Base-by-base conservation (phyloP, 1,284 basidiomycete genomes). In the Puccinia polysora region DNA sequence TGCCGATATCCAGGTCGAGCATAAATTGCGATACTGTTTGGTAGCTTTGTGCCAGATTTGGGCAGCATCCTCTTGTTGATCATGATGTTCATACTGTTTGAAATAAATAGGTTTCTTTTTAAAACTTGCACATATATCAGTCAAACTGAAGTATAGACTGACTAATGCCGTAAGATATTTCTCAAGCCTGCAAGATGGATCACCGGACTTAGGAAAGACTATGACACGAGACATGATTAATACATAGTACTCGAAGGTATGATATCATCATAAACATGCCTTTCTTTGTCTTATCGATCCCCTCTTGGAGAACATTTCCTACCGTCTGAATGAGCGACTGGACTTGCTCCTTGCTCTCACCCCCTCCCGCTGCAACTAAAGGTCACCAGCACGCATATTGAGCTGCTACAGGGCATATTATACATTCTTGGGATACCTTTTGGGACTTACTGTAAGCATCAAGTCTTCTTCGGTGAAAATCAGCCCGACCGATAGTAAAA, bases 1-100 rank as follows among this genome's bases (percentile, higher is more conserved):
- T 6, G 69, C 69, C 12, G 60, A 45, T 30, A 64, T 63, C 69
- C 69, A 72, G 0, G 52, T 32, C 40, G 69, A 72, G 25, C 50
- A 72, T 28, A 40, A 18, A n/a, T 64, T 55, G 14, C 69, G 59
- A 63, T 72, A 72, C 15, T 56, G 69, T 40, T 72, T 72, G 18
- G 60, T 72, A 43, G 69, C 69, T 63, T 64, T 72, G 25, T 72
- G 59, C 69, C 69, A 72, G 18, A 72, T 50, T 53, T 63, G 55
- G 10, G 49, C 59, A 25, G 69, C 69, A 36, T 63, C 69, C 20
- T 72, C 69, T 20, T 63, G 43, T 30, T 52, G 69, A 14, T 62
- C 52, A 36, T 72, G 59, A 56, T 56, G 59, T 49, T 72, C 69
- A 36, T 50, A 50, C 69, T 72, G 34, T 20, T 25, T 45, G n/a